Percentiles rank a stretch among this genome's conserved stretches.
Conservation (phyloP, 1,139 yeast species). For the Pichia cactophila region DNA sequence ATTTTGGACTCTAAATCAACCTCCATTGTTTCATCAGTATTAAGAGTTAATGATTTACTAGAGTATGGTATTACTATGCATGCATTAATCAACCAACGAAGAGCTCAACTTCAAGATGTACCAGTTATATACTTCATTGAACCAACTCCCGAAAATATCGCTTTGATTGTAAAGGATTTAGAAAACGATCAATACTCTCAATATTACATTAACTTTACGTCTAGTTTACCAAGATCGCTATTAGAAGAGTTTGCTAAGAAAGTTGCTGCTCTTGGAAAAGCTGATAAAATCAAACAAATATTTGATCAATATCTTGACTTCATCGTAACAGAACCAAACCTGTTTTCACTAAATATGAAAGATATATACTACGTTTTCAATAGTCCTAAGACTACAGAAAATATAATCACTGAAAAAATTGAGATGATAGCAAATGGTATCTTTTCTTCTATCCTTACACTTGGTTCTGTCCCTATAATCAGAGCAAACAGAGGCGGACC, state of each 20-base stretch:
- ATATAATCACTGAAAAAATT: slow-evolving; percentile 60
- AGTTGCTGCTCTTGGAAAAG: slow-evolving; percentile 64
- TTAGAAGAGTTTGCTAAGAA: slow-evolving; percentile 85
- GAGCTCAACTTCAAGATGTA: slow-evolving; percentile 84
- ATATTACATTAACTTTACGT: slow-evolving; percentile 79
- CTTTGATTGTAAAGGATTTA: slow-evolving; percentile 63
- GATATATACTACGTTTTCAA: slow-evolving; percentile 63
- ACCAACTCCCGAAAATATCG: slow-evolving; percentile 74
- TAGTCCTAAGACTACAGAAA: slow-evolving; percentile 66
- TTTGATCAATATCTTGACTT: slow-evolving; percentile 91
- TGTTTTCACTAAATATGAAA: slow-evolving; percentile 70
- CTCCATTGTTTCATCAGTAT: slow-evolving; percentile 77
- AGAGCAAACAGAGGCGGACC: slow-evolving; percentile 92
- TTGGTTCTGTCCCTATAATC: slow-evolving; percentile 77
- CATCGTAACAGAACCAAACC: slow-evolving; percentile 85
- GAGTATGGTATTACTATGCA: slow-evolving; percentile 90
- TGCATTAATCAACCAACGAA: slow-evolving; percentile 55
- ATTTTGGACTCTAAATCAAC: slow-evolving; percentile 77
- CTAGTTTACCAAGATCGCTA: slow-evolving; percentile 65
- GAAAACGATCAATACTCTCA: slow-evolving; percentile 67
- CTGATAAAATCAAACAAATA: slow-evolving; percentile 72
- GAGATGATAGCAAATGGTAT: slow-evolving; percentile 71
- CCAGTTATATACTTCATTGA: slow-evolving; percentile 89
- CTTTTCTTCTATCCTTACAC: slow-evolving; percentile 70
- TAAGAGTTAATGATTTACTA: slow-evolving; percentile 83